Evolutionary conservation across 208 protist genomes (phyloP).

Genomic region (Crithidia bombi): DNA sequence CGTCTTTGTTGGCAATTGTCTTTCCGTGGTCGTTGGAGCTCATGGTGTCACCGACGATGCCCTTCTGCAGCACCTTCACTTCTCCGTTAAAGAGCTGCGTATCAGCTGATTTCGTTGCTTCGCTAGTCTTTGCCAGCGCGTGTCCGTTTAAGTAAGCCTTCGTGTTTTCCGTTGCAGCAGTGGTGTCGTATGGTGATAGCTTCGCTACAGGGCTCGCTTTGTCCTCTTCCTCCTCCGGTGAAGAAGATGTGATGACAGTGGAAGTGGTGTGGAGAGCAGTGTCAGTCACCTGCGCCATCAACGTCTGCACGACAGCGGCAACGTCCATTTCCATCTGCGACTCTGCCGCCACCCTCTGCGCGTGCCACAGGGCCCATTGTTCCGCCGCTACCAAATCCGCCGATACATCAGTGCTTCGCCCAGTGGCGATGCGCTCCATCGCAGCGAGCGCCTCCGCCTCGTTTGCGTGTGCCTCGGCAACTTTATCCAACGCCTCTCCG

Average conservation of each 20-base stretch:
- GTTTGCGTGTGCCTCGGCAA: neutral
- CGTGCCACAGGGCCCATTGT: neutral
- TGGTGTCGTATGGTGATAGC: too few species aligned
- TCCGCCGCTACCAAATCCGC: conserved; percentile 12
- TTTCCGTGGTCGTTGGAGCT: conserved; percentile 4
- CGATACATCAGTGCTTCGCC: neutral
- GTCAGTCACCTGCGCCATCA: neutral
- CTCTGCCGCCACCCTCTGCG: neutral
- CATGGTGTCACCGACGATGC: neutral
- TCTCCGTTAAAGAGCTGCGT: neutral
- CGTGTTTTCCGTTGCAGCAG: neutral
- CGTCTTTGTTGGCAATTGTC: neutral
- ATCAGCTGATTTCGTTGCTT: neutral
- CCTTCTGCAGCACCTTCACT: conserved; percentile 1
- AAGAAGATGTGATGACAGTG: too few species aligned
- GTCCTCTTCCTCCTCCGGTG: too few species aligned
- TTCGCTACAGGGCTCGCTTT: too few species aligned
- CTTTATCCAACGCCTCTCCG: neutral
- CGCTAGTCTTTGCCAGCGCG: neutral
- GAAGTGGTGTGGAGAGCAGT: too few species aligned
- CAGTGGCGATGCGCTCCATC: conserved; percentile 20
- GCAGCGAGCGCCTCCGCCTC: conserved; percentile 11
- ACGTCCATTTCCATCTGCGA: conserved; percentile 6
- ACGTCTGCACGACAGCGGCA: neutral
- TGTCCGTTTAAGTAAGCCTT: neutral